Evolutionary conservation across 495 filamentous ascomycete species (phyloP).

Genomic region (Tuber magnatum): DNA sequence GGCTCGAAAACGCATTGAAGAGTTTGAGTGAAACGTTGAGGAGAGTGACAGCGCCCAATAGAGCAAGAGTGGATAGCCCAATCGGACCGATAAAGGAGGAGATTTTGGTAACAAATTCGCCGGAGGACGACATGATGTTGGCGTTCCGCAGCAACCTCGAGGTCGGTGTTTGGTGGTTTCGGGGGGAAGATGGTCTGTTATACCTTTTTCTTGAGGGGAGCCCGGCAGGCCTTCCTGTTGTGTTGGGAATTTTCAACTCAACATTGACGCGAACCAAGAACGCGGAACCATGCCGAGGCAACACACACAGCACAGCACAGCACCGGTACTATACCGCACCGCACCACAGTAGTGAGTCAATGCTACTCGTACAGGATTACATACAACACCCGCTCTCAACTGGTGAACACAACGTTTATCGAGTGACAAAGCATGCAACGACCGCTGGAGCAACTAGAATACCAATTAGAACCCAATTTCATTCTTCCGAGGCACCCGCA

Average conservation of each 20-base stretch:
- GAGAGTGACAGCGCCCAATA: slow-evolving; percentile 33
- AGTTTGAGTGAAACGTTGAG: slow-evolving; percentile 26
- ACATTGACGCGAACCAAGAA: background rate
- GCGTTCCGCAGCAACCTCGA: background rate
- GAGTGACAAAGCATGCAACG: background rate
- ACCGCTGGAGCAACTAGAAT: background rate
- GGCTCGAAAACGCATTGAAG: slow-evolving; percentile 49
- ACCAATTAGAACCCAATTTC: background rate
- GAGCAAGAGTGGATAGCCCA: slow-evolving; percentile 22
- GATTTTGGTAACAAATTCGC: slow-evolving; percentile 20
- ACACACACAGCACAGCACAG: too few relatives aligned
- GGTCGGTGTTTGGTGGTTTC: background rate
- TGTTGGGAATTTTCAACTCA: slow-evolving; percentile 4
- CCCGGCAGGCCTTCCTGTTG: background rate
- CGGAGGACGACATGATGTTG: slow-evolving; percentile 17
- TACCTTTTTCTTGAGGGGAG: background rate
- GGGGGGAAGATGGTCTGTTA: background rate
- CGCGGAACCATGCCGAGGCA: background rate
- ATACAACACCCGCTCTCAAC: too few relatives aligned
- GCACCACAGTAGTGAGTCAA: background rate
- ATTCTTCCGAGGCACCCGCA: background rate
- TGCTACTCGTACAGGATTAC: too few relatives aligned
- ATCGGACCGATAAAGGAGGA: slow-evolving; percentile 26
- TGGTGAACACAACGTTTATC: background rate
- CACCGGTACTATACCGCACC: too few relatives aligned